Percentiles rank a stretch among this genome's conserved stretches.
Evolutionary conservation across 345 rosid genomes (phyloP).

Genomic region (Carallia pectinifolia): DNA sequence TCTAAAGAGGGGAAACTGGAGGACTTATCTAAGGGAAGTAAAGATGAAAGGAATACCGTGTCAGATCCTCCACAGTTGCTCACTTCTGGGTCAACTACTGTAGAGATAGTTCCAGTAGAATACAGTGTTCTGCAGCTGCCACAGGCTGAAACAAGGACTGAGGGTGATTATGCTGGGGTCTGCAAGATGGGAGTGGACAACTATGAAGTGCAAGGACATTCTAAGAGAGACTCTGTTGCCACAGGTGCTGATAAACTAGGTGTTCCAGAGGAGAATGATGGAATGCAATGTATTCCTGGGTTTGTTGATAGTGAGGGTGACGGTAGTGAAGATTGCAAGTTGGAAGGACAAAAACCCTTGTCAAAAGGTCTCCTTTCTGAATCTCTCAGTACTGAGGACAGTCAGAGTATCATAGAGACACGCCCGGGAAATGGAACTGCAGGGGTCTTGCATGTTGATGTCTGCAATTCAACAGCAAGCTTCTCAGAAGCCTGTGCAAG

Average conservation of each 20-base stretch:
- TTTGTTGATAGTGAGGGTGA: slow-evolving; percentile 9
- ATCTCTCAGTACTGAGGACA: slow-evolving; percentile 1
- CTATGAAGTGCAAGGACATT: slow-evolving; percentile 9
- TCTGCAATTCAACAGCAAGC: background rate
- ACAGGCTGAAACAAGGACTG: slow-evolving; percentile 11
- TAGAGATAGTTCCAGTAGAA: slow-evolving; percentile 9
- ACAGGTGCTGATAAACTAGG: slow-evolving; percentile 6
- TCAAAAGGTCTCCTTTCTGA: background rate
- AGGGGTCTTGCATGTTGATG: slow-evolving; percentile 1
- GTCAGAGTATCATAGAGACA: background rate
- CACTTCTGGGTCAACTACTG: slow-evolving; percentile 8
- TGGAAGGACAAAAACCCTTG: background rate
- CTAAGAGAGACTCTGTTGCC: slow-evolving; percentile 16
- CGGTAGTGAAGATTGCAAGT: background rate
- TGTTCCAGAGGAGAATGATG: slow-evolving; percentile 1
- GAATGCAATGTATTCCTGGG: slow-evolving; percentile 6
- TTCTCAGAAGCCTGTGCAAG: slow-evolving; percentile 4
- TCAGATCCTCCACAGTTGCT: slow-evolving; percentile 7
- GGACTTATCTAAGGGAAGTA: slow-evolving; percentile 9
- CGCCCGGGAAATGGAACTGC: slow-evolving; percentile 1
- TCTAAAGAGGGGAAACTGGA: slow-evolving; percentile 11
- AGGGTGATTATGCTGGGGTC: slow-evolving; percentile 11
- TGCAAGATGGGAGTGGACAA: slow-evolving; percentile 7
- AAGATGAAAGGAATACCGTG: slow-evolving; percentile 8
- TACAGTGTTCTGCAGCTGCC: slow-evolving; percentile 16